These are phyloP conservation scores for Lepidium africanum DNA, from an alignment of 345 rosid species.

Conservation along the genomic window DNA sequence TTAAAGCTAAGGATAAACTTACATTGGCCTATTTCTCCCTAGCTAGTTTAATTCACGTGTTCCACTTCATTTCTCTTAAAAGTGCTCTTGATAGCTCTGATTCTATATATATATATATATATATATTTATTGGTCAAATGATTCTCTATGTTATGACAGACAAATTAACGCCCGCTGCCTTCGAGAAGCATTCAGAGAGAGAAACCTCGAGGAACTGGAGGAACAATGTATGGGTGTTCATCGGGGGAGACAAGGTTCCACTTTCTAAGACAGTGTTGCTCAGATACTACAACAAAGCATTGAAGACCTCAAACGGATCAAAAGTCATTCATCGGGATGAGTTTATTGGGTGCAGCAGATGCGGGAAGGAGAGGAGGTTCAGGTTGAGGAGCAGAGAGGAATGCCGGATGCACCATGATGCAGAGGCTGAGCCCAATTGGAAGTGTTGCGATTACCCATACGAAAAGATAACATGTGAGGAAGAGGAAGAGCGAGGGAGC, in stretches of 20 bases:
- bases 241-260: constrained; percentile 75
- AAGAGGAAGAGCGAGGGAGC: constrained; percentile 66
- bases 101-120: constrained; percentile 7
- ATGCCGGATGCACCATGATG: constrained; percentile 82
- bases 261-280: constrained; percentile 80
- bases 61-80: not conserved
- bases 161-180: constrained; percentile 86
- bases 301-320: constrained; percentile 11
- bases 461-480: constrained; percentile 66
- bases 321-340: constrained; percentile 63
- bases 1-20: not conserved
- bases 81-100: constrained; percentile 7
- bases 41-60: not conserved
- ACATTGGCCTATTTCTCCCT: not conserved
- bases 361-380: constrained; percentile 86
- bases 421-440: constrained; percentile 68
- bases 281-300: constrained; percentile 71
- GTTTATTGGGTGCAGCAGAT: constrained; percentile 61
- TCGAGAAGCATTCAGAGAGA: constrained; percentile 95
- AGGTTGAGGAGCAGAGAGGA: constrained; percentile 69
- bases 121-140: too few species aligned
- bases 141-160: constrained; percentile 14
- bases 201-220: constrained; percentile 90
- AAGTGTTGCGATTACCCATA: constrained; percentile 66
- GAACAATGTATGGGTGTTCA: constrained; percentile 87